phyloP scores from a whole-genome alignment of 495 filamentous ascomycete species.

The Aspergillus saccharolyticus region DNA sequence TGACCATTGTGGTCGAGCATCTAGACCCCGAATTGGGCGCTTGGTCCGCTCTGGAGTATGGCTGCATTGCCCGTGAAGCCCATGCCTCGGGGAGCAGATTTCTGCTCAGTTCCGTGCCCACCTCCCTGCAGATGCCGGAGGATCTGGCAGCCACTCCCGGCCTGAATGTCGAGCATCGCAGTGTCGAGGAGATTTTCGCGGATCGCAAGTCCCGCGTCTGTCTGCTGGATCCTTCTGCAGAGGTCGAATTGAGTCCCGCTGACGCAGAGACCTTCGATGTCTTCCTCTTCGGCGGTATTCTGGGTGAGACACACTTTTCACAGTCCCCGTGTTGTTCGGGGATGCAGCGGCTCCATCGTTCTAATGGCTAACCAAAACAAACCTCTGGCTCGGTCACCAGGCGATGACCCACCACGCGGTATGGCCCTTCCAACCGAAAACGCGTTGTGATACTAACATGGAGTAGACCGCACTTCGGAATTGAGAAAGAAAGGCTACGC shows the following conservation, averaged over 20 bases:
- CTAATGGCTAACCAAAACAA: constrained; percentile 12
- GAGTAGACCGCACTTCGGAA: constrained; percentile 83
- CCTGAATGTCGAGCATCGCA: constrained; percentile 60
- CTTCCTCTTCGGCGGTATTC: constrained; percentile 93
- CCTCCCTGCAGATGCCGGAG: constrained; percentile 59
- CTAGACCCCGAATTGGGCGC: constrained; percentile 88
- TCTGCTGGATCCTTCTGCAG: constrained; percentile 80
- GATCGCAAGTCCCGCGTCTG: constrained; percentile 67
- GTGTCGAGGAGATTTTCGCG: constrained; percentile 75
- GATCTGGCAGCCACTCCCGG: constrained; percentile 53
- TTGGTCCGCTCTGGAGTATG: constrained; percentile 91
- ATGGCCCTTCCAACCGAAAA: constrained; percentile 23
- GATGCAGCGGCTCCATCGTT: not conserved
- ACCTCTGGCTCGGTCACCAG: constrained; percentile 35
- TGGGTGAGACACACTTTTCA: constrained; percentile 51
- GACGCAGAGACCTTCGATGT: constrained; percentile 81
- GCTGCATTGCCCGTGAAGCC: constrained; percentile 76
- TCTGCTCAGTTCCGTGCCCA: constrained; percentile 77
- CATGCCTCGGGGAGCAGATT: constrained; percentile 62
- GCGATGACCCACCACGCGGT: constrained; percentile 95
- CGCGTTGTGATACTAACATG: not conserved
- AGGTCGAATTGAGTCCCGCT: constrained; percentile 71
- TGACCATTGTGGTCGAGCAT: constrained; percentile 84
- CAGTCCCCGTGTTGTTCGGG: not conserved
- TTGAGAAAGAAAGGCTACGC: constrained; percentile 86